A percentile compares a stretch with the other conserved stretches of the same genome.
Evolutionary conservation across 2,329 filamentous ascomycete genomes (phyloP).

Genomic region (Akanthomyces uredinophilus): DNA sequence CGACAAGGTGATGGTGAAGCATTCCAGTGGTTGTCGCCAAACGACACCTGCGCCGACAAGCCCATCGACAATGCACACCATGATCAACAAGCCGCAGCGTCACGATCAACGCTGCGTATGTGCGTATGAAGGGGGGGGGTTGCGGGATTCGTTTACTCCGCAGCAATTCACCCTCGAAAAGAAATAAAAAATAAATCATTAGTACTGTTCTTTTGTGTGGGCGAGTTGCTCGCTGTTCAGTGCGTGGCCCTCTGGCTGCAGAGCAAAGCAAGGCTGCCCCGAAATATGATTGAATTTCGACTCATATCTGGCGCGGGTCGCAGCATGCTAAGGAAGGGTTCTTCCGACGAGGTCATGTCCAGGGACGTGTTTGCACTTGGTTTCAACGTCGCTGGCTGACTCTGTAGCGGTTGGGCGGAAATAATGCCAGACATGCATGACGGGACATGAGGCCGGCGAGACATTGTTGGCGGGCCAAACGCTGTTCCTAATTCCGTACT

Average conservation of each 20-base stretch:
- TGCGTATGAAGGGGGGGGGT: not conserved
- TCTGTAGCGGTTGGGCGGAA: not conserved
- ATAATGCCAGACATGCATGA: constrained; percentile 9
- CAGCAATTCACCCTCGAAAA: not conserved
- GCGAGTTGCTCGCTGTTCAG: not conserved
- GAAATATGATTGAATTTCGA: not conserved
- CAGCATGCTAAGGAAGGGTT: not conserved
- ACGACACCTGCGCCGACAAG: not conserved
- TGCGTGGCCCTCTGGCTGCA: not conserved
- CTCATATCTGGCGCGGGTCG: not conserved
- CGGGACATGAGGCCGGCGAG: not conserved
- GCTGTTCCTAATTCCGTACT: not conserved
- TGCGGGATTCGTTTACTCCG: not conserved
- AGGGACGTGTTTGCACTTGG: not conserved
- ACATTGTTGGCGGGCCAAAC: constrained; percentile 4
- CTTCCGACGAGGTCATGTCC: not conserved
- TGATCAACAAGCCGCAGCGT: not conserved
- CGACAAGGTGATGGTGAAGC: not conserved
- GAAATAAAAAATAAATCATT: not conserved
- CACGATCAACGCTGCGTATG: not conserved
- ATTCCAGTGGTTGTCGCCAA: not conserved
- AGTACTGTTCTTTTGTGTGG: not conserved
- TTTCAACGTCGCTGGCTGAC: not conserved
- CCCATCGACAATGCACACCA: not conserved
- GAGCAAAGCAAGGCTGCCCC: not conserved